Evolutionary conservation across 768 basidiomycete genomes (phyloP).

Genomic region (Royoungia palumana): DNA sequence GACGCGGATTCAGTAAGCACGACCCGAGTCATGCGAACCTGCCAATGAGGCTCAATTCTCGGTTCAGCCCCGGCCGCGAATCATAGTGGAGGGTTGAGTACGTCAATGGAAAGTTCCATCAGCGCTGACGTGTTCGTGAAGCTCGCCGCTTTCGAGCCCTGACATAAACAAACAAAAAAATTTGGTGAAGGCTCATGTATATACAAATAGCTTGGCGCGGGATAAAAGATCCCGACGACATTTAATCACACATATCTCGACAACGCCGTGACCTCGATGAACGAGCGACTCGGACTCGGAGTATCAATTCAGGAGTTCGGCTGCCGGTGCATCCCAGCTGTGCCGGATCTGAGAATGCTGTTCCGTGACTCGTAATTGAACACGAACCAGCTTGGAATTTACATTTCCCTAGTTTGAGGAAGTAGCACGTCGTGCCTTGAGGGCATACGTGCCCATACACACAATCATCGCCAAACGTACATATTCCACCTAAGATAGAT

Average conservation of each 20-base stretch:
- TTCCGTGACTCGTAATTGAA: conserved; percentile 10
- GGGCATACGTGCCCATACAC: conserved; percentile 38
- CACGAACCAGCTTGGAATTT: conserved; percentile 59
- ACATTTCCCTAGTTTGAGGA: conserved; percentile 53
- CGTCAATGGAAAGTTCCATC: conserved; percentile 36
- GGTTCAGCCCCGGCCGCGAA: conserved; percentile 29
- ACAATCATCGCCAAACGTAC: conserved; percentile 59
- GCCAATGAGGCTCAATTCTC: conserved; percentile 9
- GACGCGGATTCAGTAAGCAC: conserved; percentile 20
- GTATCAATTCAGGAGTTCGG: conserved; percentile 17
- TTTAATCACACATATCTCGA: conserved; percentile 10
- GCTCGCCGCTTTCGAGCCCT: conserved; percentile 23
- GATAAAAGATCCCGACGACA: conserved; percentile 8
- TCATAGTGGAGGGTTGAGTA: conserved; percentile 23
- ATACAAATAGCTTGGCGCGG: conserved; percentile 28
- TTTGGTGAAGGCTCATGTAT: conserved; percentile 31
- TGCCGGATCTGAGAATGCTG: conserved; percentile 8
- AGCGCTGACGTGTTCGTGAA: conserved; percentile 29
- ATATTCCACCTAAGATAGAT: conserved; percentile 48
- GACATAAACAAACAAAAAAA: conserved; percentile 22
- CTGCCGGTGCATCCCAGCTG: conserved; percentile 41
- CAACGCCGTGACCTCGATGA: conserved; percentile 8
- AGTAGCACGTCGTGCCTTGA: conserved; percentile 51
- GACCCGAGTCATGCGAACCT: conserved; percentile 28
- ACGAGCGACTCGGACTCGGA: neutral